Evolutionary conservation across 2,329 filamentous ascomycete species (phyloP).

Genomic region (Cladophialophora carrionii): DNA sequence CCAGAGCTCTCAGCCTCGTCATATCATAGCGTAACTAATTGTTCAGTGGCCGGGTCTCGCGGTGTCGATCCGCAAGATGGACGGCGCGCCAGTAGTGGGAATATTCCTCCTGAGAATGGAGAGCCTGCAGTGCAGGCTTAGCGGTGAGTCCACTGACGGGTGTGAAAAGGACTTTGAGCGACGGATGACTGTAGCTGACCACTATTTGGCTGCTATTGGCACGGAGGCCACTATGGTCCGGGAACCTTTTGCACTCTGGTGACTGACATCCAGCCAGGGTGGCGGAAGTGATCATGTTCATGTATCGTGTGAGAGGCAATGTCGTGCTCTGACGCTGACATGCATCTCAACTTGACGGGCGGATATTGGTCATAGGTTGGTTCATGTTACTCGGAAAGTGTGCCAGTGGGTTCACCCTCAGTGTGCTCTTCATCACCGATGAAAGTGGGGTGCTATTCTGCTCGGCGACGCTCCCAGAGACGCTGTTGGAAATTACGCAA

Average conservation of each 20-base stretch:
- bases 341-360: neutral
- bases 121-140: neutral
- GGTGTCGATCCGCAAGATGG: neutral
- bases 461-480: neutral
- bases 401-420: neutral
- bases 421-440: neutral
- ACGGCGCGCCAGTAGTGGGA: neutral
- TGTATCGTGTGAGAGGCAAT: neutral
- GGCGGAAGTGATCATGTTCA: neutral
- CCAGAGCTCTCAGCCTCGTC: neutral
- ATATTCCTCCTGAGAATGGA: neutral
- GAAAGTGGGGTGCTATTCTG: neutral
- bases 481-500: too few relatives aligned
- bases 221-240: neutral
- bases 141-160: neutral
- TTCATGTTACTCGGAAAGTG: neutral
- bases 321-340: neutral
- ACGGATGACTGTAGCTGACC: too few relatives aligned
- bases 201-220: neutral
- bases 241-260: neutral
- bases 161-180: neutral
- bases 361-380: neutral
- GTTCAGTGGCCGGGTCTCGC: neutral
- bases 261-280: neutral
- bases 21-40: neutral